Evolutionary conservation across 208 protist species (phyloP).

Genomic region (Vickermania ingenoplastis): DNA sequence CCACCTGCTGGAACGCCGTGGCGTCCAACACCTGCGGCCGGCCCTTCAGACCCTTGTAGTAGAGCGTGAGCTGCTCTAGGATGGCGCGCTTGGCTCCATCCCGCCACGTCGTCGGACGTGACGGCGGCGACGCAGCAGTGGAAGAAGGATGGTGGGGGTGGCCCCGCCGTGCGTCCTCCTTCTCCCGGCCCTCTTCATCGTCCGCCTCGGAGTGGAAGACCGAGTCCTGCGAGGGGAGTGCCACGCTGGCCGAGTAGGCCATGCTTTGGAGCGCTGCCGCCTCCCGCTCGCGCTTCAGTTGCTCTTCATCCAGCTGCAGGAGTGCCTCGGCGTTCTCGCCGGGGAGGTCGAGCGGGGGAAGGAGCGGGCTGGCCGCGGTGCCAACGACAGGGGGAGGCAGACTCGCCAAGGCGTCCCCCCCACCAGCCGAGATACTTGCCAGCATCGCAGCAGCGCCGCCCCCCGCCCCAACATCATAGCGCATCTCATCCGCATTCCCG

Average conservation of each 20-base stretch:
- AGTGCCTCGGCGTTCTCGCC: slow-evolving; percentile 25
- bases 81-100: slow-evolving; percentile 64
- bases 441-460: neutral
- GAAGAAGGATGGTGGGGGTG: neutral
- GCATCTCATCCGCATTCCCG: neutral
- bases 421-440: neutral
- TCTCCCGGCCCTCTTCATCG: slow-evolving; percentile 1
- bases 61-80: slow-evolving; percentile 66
- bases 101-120: slow-evolving; percentile 28
- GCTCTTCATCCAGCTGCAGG: neutral
- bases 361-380: neutral
- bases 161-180: neutral
- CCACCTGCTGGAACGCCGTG: slow-evolving; percentile 38
- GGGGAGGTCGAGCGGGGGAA: slow-evolving; percentile 22
- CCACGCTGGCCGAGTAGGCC: slow-evolving; percentile 33
- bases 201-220: slow-evolving; percentile 18
- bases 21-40: slow-evolving; percentile 43
- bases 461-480: neutral
- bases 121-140: neutral
- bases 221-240: slow-evolving; percentile 31
- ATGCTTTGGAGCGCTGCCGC: slow-evolving; percentile 20
- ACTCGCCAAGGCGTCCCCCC: neutral
- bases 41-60: slow-evolving; percentile 37
- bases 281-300: neutral
- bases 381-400: neutral